These are phyloP conservation scores for Phytopythium vexans DNA, from an alignment of 352 stramenopile genomes.

Conservation along the genomic window DNA sequence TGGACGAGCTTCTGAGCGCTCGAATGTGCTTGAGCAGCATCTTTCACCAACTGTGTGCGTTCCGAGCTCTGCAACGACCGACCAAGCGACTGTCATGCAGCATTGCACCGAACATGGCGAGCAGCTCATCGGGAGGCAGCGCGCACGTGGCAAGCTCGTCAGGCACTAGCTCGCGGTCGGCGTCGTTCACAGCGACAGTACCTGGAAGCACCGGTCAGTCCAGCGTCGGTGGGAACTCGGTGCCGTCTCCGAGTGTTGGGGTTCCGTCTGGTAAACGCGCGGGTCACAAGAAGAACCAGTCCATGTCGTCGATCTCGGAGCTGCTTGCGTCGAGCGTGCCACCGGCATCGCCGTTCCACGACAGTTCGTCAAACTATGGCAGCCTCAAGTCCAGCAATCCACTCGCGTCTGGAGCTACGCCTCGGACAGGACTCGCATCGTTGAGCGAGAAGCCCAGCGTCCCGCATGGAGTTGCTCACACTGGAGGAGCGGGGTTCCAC, in stretches of 20 bases:
- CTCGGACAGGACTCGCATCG: conserved; percentile 66
- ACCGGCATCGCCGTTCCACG: conserved; percentile 59
- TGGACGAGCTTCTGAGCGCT: conserved; percentile 75
- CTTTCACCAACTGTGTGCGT: conserved; percentile 65
- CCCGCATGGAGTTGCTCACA: conserved; percentile 5
- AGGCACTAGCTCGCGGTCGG: conserved; percentile 35
- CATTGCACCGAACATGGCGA: conserved; percentile 16
- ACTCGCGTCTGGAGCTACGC: conserved; percentile 25
- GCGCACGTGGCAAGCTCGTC: conserved; percentile 19
- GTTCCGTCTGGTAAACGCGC: conserved; percentile 50
- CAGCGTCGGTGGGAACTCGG: not conserved
- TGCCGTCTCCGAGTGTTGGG: conserved; percentile 21
- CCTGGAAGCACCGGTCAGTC: conserved; percentile 20
- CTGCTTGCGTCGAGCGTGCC: conserved; percentile 50
- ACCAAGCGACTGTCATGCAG: conserved; percentile 21
- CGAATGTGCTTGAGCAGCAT: conserved; percentile 73
- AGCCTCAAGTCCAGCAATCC: conserved; percentile 36
- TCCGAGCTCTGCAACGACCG: conserved; percentile 51
- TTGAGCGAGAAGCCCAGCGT: conserved; percentile 54
- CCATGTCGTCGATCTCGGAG: conserved; percentile 87
- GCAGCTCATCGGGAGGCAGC: conserved; percentile 20
- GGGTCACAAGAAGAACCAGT: conserved; percentile 87
- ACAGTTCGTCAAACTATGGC: conserved; percentile 31
- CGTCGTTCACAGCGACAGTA: conserved; percentile 31
- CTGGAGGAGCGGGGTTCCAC: too few species aligned